Evolutionary conservation across 2,329 filamentous ascomycete species (phyloP).

Genomic region (Talaromyces amestolkiae): DNA sequence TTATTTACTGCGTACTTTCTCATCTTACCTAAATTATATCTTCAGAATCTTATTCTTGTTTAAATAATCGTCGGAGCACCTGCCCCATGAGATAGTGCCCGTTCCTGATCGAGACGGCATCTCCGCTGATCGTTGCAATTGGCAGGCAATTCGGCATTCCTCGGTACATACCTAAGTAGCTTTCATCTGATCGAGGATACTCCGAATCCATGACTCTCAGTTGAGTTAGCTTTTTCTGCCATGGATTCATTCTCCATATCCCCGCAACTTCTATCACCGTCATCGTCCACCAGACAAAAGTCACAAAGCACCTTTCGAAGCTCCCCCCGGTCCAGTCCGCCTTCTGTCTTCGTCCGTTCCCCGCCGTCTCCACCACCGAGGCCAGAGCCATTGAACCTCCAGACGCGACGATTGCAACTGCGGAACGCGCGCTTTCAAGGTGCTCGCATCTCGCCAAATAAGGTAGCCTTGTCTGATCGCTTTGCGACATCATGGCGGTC

Average conservation of each 20-base stretch:
- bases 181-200: too few species aligned
- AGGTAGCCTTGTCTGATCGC: conserved; percentile 23
- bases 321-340: conserved; percentile 14
- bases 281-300: neutral
- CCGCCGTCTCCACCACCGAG: conserved; percentile 22
- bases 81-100: conserved; percentile 10
- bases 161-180: conserved; percentile 5
- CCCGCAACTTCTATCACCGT: neutral
- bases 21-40: neutral
- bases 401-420: conserved; percentile 29
- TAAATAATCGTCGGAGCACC: neutral
- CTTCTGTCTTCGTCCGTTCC: conserved; percentile 15
- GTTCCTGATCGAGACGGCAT: conserved; percentile 6
- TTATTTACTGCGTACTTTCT: neutral
- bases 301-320: neutral
- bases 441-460: conserved; percentile 23
- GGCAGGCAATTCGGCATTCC: conserved; percentile 13
- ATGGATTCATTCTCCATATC: conserved; percentile 1
- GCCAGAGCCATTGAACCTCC: conserved; percentile 25
- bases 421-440: conserved; percentile 32
- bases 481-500: conserved; percentile 25
- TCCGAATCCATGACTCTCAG: neutral
- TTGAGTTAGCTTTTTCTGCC: neutral
- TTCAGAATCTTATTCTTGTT: neutral
- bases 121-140: conserved; percentile 10